Percentiles rank a stretch among this genome's conserved stretches.
These are phyloP conservation scores for Metschnikowia chrysomelidarum DNA, from an alignment of 805 yeast species.

Conservation along the genomic window DNA sequence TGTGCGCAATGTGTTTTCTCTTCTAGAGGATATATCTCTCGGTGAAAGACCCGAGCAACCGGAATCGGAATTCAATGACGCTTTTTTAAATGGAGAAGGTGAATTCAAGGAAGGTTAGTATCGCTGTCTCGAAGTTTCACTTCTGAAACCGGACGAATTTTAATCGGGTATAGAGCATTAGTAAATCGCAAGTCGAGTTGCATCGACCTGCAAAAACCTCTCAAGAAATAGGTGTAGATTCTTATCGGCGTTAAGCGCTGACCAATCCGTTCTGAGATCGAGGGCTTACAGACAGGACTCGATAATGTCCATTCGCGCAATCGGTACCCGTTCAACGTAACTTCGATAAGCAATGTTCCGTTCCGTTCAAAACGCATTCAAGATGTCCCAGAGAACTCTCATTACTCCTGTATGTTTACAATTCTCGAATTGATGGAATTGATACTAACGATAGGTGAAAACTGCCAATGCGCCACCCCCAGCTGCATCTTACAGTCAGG, in stretches of 20 bases:
- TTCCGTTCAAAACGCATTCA: constrained; percentile 16
- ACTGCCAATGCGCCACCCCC: constrained; percentile 90
- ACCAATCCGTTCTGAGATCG: too few relatives aligned
- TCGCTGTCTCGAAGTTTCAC: too few relatives aligned
- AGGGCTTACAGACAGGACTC: too few relatives aligned
- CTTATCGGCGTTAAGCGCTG: too few relatives aligned
- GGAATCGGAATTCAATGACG: constrained; percentile 30
- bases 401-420: constrained; percentile 19
- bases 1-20: constrained; percentile 29
- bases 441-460: constrained; percentile 42
- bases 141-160: too few relatives aligned
- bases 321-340: too few relatives aligned
- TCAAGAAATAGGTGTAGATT: too few relatives aligned
- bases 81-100: constrained; percentile 29
- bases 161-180: too few relatives aligned
- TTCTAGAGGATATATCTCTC: constrained; percentile 15
- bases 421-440: constrained; percentile 6
- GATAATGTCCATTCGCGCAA: too few relatives aligned
- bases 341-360: too few relatives aligned
- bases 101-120: constrained; percentile 18
- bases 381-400: constrained; percentile 20
- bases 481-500: constrained; percentile 96
- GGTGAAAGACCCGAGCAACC: constrained; percentile 9
- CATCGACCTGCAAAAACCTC: too few relatives aligned
- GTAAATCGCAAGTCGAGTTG: too few relatives aligned